phyloP scores from a whole-genome alignment of 768 basidiomycete species.

The Dacryopinax spathularia region DNA sequence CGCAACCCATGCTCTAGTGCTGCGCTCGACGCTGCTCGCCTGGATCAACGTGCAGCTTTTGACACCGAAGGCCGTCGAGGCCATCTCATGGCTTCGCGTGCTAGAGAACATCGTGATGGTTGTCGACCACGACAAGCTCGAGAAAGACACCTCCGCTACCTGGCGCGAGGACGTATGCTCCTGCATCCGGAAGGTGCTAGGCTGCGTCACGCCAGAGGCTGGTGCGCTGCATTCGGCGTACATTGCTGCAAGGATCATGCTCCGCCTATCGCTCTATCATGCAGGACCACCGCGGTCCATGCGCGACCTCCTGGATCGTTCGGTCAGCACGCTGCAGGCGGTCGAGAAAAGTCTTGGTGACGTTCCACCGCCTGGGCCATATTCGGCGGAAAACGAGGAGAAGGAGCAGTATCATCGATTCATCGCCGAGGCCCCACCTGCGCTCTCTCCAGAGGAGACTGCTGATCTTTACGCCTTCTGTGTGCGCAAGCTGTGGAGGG shows the following conservation, averaged over 20 bases:
- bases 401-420: background rate
- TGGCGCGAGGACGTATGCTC: conserved; percentile 46
- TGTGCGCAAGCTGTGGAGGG: conserved; percentile 45
- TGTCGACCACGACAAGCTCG: conserved; percentile 36
- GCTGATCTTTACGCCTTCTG: conserved; percentile 33
- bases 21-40: conserved; percentile 54
- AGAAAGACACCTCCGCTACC: conserved; percentile 39
- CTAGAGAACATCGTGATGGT: conserved; percentile 24
- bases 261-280: conserved; percentile 9
- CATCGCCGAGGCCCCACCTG: background rate
- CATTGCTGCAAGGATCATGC: conserved; percentile 11
- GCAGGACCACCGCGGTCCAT: background rate
- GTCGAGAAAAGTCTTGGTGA: conserved; percentile 10
- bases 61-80: conserved; percentile 12
- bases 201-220: conserved; percentile 9
- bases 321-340: background rate
- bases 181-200: conserved; percentile 34
- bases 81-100: conserved; percentile 18
- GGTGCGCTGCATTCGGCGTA: conserved; percentile 15
- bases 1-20: conserved; percentile 54
- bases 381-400: background rate
- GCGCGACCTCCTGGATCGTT: background rate
- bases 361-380: conserved; percentile 18
- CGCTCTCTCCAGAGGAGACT: background rate
- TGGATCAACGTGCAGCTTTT: conserved; percentile 72